phyloP scores from a whole-genome alignment of 192 early-diverging fungal species.

The Entomortierella lignicola region DNA sequence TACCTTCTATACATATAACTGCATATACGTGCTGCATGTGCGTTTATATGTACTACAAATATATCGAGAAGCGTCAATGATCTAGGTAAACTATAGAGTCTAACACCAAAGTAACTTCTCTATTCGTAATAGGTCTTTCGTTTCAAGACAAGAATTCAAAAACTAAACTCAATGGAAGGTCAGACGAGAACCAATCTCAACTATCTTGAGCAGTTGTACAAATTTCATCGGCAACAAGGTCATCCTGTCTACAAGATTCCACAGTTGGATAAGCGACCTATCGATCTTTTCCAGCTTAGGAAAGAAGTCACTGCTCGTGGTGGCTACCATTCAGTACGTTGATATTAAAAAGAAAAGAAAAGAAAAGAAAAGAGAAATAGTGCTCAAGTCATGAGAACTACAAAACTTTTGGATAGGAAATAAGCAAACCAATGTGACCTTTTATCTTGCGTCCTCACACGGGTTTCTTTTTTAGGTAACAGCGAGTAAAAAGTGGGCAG shows the following conservation, averaged over 20 bases:
- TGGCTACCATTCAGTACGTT: constrained; percentile 74
- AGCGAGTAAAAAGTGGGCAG: constrained; percentile 78
- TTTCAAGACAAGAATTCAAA: constrained; percentile 90
- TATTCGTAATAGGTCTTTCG: constrained; percentile 74
- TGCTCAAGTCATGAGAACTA: no score
- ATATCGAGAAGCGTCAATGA: not conserved
- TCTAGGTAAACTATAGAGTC: not conserved
- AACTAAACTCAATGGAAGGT: constrained; percentile 93
- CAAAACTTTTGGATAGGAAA: no score
- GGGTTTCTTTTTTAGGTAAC: constrained; percentile 65
- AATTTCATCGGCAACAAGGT: constrained; percentile 87
- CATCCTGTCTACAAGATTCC: constrained; percentile 82
- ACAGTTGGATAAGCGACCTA: constrained; percentile 84
- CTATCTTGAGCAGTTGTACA: constrained; percentile 91
- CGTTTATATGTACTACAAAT: not conserved
- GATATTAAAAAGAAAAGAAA: not conserved
- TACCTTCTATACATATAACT: no score
- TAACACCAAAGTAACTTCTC: not conserved
- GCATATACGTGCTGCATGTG: not conserved
- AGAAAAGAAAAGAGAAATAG: not conserved
- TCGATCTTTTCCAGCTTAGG: constrained; percentile 85
- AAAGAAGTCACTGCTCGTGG: constrained; percentile 84
- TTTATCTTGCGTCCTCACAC: not conserved
- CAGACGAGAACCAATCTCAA: constrained; percentile 86
- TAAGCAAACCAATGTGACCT: constrained; percentile 1